Evolutionary conservation across 2,329 filamentous ascomycete genomes (phyloP).

Genomic region (Diaporthe helianthi): DNA sequence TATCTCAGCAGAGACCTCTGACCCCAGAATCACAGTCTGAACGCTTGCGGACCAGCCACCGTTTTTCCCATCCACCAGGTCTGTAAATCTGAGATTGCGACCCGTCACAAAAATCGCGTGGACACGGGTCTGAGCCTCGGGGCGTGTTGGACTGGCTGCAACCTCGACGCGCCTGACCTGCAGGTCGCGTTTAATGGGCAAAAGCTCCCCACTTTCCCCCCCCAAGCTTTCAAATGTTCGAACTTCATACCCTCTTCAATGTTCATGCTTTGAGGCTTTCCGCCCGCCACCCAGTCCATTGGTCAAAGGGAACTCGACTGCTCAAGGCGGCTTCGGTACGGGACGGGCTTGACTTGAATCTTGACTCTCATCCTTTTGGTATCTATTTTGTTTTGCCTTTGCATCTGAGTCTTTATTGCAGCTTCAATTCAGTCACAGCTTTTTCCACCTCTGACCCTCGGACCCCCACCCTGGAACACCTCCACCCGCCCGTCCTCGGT

Average conservation of each 20-base stretch:
- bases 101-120: constrained; percentile 29
- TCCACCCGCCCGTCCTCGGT: not conserved
- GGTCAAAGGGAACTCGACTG: not conserved
- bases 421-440: not conserved
- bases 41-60: not conserved
- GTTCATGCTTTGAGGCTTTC: constrained; percentile 22
- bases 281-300: constrained; percentile 2
- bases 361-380: not conserved
- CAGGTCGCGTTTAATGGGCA: constrained; percentile 33
- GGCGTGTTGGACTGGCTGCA: constrained; percentile 16
- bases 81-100: constrained; percentile 1
- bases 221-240: constrained; percentile 4
- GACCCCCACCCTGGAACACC: not conserved
- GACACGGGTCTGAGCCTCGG: constrained; percentile 16
- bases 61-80: not conserved
- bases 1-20: constrained; percentile 21
- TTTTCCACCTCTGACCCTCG: not conserved
- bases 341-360: not conserved
- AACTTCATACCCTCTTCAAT: not conserved
- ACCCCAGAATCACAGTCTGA: not conserved
- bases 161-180: constrained; percentile 16
- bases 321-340: constrained; percentile 2
- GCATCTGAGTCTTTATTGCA: not conserved
- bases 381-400: not conserved
- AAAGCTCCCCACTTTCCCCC: constrained; percentile 17